These are phyloP conservation scores for Astrocystis sublimbata DNA, from an alignment of 495 filamentous ascomycete genomes.

Conservation along the genomic window DNA sequence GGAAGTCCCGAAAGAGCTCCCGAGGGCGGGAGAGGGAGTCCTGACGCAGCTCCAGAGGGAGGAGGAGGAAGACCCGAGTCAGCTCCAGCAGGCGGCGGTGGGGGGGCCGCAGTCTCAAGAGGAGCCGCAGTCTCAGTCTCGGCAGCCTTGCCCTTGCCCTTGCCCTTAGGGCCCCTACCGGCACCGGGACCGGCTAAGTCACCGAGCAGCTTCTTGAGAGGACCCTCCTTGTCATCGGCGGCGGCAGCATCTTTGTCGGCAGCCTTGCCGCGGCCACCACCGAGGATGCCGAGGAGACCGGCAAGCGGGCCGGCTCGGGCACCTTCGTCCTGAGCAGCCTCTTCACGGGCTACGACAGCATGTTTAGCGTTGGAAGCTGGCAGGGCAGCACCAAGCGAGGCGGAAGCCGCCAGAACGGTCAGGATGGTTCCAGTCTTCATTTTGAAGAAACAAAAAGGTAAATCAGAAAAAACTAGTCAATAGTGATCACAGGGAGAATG, in stretches of 20 bases:
- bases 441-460: slow-evolving; percentile 32
- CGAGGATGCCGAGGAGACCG: too few relatives aligned
- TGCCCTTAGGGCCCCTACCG: too few relatives aligned
- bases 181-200: slow-evolving; percentile 18
- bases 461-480: slow-evolving; percentile 12
- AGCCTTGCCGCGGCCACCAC: background rate
- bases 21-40: too few relatives aligned
- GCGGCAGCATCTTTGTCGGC: background rate
- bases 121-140: too few relatives aligned
- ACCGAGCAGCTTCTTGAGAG: slow-evolving; percentile 12
- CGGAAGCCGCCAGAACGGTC: slow-evolving; percentile 36
- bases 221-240: background rate
- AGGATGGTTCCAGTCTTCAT: slow-evolving; percentile 45
- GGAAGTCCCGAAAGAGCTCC: too few relatives aligned
- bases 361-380: slow-evolving; percentile 21
- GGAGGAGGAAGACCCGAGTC: too few relatives aligned
- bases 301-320: too few relatives aligned
- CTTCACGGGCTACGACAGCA: slow-evolving; percentile 14
- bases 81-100: too few relatives aligned
- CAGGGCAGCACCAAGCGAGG: slow-evolving; percentile 33
- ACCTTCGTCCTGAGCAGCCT: too few relatives aligned
- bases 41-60: too few relatives aligned
- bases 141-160: too few relatives aligned
- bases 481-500: slow-evolving; percentile 4
- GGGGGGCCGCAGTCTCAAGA: too few relatives aligned